Evolutionary conservation across 1,284 basidiomycete genomes (phyloP).

Genomic region (Tilletia horrida): DNA sequence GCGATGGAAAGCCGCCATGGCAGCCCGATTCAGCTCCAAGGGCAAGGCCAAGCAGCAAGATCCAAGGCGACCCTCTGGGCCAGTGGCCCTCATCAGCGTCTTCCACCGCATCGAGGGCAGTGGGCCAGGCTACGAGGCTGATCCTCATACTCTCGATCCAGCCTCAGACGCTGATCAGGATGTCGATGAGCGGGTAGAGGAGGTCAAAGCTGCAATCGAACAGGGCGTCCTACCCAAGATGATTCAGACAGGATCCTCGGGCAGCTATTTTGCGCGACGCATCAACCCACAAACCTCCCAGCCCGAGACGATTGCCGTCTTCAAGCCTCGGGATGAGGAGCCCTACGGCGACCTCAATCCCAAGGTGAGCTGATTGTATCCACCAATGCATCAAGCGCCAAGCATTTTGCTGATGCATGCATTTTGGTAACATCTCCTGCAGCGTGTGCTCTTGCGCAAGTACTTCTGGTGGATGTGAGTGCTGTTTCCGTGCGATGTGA

Average conservation of each 20-base stretch:
- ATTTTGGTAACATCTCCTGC: no score
- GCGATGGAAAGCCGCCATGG: slow-evolving; percentile 10
- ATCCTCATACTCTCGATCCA: background rate
- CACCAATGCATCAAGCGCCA: background rate
- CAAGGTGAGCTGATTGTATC: background rate
- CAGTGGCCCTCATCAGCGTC: slow-evolving; percentile 15
- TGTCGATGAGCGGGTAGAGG: slow-evolving; percentile 32
- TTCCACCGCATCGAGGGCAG: background rate
- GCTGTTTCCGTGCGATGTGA: background rate
- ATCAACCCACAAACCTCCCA: slow-evolving; percentile 7
- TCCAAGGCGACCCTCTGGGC: background rate
- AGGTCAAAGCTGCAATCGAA: slow-evolving; percentile 41
- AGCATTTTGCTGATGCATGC: slow-evolving; percentile 25
- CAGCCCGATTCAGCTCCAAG: slow-evolving; percentile 14
- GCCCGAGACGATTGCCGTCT: slow-evolving; percentile 39
- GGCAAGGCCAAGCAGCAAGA: slow-evolving; percentile 9
- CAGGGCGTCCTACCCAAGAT: slow-evolving; percentile 48
- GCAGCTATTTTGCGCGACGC: slow-evolving; percentile 45
- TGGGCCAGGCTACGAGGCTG: slow-evolving; percentile 5
- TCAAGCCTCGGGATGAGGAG: slow-evolving; percentile 54
- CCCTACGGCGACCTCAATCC: slow-evolving; percentile 52
- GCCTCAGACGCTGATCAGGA: slow-evolving; percentile 16
- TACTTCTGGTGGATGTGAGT: slow-evolving; percentile 50
- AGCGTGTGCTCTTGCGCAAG: slow-evolving; percentile 48
- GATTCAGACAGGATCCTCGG: slow-evolving; percentile 49